phyloP scores from a whole-genome alignment of 108 stramenopile species.

The Schizochytrium sp. region DNA sequence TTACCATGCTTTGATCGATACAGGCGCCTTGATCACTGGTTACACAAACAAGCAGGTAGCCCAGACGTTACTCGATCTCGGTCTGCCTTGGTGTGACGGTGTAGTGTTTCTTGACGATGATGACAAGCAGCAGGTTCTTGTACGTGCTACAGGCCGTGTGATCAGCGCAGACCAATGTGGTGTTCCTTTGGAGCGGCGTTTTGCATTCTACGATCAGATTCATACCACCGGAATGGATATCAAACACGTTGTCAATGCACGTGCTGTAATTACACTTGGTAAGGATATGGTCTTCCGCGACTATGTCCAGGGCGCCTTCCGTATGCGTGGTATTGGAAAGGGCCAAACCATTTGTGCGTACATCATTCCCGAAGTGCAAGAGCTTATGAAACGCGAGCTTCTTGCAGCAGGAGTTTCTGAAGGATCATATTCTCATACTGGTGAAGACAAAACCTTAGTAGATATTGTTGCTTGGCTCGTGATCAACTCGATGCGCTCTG shows the following conservation, averaged over 20 bases:
- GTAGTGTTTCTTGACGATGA: constrained; percentile 76
- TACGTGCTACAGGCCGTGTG: constrained; percentile 64
- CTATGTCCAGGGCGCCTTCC: constrained; percentile 65
- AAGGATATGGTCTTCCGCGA: constrained; percentile 68
- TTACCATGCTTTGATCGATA: constrained; percentile 76
- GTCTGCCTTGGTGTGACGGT: constrained; percentile 70
- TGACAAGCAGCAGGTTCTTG: constrained; percentile 63
- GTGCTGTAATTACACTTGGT: constrained; percentile 62
- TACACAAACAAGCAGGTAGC: constrained; percentile 66
- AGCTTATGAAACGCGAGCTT: constrained; percentile 64
- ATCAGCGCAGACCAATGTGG: constrained; percentile 72
- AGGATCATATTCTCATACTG: neutral
- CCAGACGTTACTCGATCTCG: constrained; percentile 64
- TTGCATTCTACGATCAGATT: constrained; percentile 79
- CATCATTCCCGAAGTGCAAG: constrained; percentile 63
- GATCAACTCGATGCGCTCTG: constrained; percentile 63
- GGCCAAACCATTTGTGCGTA: constrained; percentile 61
- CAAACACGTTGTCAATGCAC: constrained; percentile 62
- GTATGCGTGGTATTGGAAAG: constrained; percentile 64
- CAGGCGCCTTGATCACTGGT: constrained; percentile 76
- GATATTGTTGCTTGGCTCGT: constrained; percentile 65
- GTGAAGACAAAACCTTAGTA: neutral
- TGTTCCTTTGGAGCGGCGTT: constrained; percentile 71
- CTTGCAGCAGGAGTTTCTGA: constrained; percentile 25
- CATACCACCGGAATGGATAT: constrained; percentile 76